Evolutionary conservation across 306 rosid genomes (phyloP).

Genomic region (Dalbergia oliveri): DNA sequence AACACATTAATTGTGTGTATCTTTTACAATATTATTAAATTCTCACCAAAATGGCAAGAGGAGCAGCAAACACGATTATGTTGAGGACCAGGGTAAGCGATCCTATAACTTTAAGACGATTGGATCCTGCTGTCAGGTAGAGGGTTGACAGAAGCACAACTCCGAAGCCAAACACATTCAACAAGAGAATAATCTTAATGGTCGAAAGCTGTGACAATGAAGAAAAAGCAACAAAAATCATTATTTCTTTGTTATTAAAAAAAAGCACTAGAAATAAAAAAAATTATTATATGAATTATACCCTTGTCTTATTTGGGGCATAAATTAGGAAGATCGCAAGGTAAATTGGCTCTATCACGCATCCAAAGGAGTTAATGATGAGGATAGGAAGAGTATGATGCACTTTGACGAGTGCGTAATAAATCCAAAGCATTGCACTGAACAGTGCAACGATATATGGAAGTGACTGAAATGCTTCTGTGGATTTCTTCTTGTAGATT

Average conservation of each 20-base stretch:
- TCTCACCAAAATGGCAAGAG: conserved; percentile 76
- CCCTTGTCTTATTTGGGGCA: conserved; percentile 76
- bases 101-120: conserved; percentile 71
- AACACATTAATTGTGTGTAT: too few species aligned
- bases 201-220: conserved; percentile 59
- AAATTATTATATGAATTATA: conserved; percentile 13
- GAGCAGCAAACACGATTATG: conserved; percentile 82
- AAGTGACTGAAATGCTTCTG: conserved; percentile 79
- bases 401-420: conserved; percentile 75
- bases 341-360: conserved; percentile 70
- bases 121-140: conserved; percentile 60
- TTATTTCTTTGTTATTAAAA: background rate
- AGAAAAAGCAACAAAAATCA: background rate
- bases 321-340: conserved; percentile 66
- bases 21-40: background rate
- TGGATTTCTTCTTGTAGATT: conserved; percentile 75
- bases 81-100: conserved; percentile 82
- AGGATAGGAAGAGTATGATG: conserved; percentile 64
- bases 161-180: conserved; percentile 79
- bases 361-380: conserved; percentile 83
- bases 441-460: conserved; percentile 82
- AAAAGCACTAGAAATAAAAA: background rate
- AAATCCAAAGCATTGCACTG: conserved; percentile 87
- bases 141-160: conserved; percentile 71
- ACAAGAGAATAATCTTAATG: conserved; percentile 58